Evolutionary conservation across 495 filamentous ascomycete genomes (phyloP).

Genomic region (Tuber magnatum): DNA sequence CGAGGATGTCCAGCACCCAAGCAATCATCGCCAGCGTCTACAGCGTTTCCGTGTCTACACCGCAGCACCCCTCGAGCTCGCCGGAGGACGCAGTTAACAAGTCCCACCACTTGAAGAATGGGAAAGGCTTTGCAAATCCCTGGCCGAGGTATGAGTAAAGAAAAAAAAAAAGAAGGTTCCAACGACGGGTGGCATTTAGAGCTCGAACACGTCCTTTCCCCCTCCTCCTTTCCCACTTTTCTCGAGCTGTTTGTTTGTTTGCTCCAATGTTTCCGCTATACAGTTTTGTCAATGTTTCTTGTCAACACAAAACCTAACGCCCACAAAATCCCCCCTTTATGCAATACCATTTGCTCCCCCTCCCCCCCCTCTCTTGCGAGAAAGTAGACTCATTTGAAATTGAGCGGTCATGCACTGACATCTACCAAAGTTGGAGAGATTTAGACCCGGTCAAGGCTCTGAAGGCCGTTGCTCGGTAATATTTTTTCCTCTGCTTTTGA

Average conservation of each 20-base stretch:
- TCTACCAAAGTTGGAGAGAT: background rate
- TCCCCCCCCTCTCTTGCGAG: background rate
- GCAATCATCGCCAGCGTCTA: conserved; percentile 33
- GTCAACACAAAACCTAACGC: background rate
- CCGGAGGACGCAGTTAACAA: conserved; percentile 33
- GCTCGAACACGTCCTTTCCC: conserved; percentile 2
- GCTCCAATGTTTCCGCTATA: background rate
- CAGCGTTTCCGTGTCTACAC: conserved; percentile 28
- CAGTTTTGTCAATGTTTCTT: conserved; percentile 21
- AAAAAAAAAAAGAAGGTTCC: background rate
- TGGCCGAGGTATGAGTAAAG: conserved; percentile 38
- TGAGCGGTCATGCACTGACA: background rate
- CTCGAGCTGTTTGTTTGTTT: background rate
- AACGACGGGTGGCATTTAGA: background rate
- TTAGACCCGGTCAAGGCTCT: background rate
- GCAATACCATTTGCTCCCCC: background rate
- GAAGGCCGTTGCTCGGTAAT: background rate
- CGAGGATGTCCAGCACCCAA: conserved; percentile 32
- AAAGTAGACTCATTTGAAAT: background rate
- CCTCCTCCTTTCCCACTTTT: conserved; percentile 17
- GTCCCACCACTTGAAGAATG: conserved; percentile 31
- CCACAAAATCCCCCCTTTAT: conserved; percentile 3
- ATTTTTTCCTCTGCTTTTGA: background rate
- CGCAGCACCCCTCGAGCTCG: conserved; percentile 17
- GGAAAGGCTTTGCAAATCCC: conserved; percentile 36